Conservation (phyloP, 306 rosid species). For the Lablab purpureus region DNA sequence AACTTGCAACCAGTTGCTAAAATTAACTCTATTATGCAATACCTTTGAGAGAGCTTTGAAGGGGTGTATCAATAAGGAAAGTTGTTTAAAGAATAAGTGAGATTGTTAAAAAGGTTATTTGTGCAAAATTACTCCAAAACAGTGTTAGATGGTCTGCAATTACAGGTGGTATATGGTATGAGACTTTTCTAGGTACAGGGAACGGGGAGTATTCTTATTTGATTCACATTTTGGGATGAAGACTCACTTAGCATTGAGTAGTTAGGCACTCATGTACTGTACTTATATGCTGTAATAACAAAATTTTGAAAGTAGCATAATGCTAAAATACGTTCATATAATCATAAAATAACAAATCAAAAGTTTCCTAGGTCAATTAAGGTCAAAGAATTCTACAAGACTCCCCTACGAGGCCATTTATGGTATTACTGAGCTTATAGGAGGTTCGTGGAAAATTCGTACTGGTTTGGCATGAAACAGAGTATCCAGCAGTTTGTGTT, state of each 20-base stretch:
- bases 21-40: background rate
- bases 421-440: no score
- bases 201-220: background rate
- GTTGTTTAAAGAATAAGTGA: background rate
- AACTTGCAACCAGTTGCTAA: background rate
- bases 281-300: background rate
- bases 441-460: no score
- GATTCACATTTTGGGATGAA: background rate
- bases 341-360: no score
- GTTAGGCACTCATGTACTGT: background rate
- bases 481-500: no score
- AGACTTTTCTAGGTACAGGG: background rate
- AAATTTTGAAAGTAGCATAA: background rate
- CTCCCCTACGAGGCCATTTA: no score
- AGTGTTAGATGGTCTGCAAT: background rate
- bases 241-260: background rate
- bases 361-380: no score
- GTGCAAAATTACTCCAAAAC: background rate
- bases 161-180: background rate
- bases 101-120: background rate
- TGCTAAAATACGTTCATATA: background rate
- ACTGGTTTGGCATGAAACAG: no score
- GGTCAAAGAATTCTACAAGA: no score
- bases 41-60: background rate
- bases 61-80: background rate